Conservation (phyloP, 306 rosid genomes). For the Citrullus colocynthis region DNA sequence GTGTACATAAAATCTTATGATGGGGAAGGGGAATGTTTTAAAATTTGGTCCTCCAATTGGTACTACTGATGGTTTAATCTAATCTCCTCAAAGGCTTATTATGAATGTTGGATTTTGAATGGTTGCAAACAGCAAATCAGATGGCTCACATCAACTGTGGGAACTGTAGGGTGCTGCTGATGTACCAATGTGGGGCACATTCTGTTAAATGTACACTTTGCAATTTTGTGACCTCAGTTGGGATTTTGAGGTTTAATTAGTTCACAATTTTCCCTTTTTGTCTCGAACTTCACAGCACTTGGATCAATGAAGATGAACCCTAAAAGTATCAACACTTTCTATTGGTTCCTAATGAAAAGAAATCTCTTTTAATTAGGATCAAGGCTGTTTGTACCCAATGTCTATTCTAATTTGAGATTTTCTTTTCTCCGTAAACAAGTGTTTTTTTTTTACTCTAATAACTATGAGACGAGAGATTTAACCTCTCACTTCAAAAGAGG, state of each 20-base stretch:
- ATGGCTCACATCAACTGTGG: slow-evolving; percentile 92
- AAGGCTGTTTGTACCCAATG: background rate
- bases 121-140: slow-evolving; percentile 63
- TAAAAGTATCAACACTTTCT: background rate
- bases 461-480: no score
- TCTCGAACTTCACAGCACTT: background rate
- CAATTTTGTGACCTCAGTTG: slow-evolving; percentile 91
- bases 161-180: slow-evolving; percentile 76
- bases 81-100: background rate
- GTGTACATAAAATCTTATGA: no score
- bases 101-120: background rate
- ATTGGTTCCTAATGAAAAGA: background rate
- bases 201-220: slow-evolving; percentile 96
- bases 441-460: no score
- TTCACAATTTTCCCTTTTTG: background rate
- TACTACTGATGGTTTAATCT: background rate
- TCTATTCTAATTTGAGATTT: no score
- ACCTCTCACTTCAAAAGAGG: no score
- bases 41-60: no score
- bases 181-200: slow-evolving; percentile 89
- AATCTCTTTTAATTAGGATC: background rate
- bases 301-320: background rate
- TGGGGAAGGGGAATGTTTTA: no score
- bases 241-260: slow-evolving; percentile 33
- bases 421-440: no score